phyloP scores from a whole-genome alignment of 495 filamentous ascomycete genomes.

The Aspergillus ostianus region DNA sequence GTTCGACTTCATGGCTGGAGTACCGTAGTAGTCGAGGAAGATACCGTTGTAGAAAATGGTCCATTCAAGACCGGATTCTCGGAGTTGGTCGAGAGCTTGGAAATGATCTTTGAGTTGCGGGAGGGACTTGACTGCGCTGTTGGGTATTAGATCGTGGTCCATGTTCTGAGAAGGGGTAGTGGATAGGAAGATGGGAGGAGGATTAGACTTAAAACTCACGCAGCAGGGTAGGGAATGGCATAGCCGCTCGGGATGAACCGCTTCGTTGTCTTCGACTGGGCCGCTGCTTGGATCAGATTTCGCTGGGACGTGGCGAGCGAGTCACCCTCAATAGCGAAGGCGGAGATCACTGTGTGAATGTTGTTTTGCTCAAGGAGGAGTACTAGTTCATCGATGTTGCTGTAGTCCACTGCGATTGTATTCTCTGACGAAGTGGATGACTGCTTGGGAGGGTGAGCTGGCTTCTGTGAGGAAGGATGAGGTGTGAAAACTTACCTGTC shows the following conservation, averaged over 20 bases:
- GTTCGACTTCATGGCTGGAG: conserved; percentile 30
- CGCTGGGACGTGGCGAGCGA: conserved; percentile 9
- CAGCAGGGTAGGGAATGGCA: conserved; percentile 18
- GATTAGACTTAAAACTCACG: conserved; percentile 3
- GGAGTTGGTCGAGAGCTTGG: conserved; percentile 18
- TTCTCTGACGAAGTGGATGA: conserved; percentile 6
- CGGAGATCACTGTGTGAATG: conserved; percentile 46
- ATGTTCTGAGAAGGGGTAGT: too few relatives aligned
- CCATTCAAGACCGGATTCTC: conserved; percentile 31
- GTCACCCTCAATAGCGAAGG: conserved; percentile 27
- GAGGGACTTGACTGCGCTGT: background rate
- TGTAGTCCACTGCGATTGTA: conserved; percentile 36
- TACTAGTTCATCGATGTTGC: conserved; percentile 24
- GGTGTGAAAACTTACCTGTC: conserved; percentile 26
- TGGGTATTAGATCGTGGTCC: too few relatives aligned
- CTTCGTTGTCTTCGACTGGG: conserved; percentile 33
- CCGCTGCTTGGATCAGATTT: conserved; percentile 40
- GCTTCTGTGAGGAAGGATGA: conserved; percentile 9
- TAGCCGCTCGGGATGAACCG: conserved; percentile 39
- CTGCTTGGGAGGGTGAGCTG: background rate
- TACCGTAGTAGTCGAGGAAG: conserved; percentile 45
- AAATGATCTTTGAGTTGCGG: conserved; percentile 18
- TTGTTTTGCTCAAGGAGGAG: conserved; percentile 37
- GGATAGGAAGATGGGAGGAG: too few relatives aligned
- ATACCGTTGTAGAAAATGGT: conserved; percentile 41